Evolutionary conservation across 208 protist species (phyloP), one percentile per base, ranked within the genome.

Genomic region (Borovskyia barvae): DNA sequence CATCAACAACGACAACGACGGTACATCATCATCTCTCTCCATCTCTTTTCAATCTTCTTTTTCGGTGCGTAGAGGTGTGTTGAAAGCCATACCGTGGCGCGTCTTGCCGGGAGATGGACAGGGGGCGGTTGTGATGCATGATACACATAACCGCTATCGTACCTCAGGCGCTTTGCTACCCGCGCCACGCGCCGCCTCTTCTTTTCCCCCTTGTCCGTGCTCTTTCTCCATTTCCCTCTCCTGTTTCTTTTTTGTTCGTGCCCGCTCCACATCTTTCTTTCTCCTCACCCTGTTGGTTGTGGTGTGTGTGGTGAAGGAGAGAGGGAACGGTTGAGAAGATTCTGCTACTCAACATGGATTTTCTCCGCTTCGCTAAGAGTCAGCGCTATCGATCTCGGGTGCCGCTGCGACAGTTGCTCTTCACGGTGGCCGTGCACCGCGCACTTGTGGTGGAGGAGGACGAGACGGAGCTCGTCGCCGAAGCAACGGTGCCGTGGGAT

Each of bases 381-480:
- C 75, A 92, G 51, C 71, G 82, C 36, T 92, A 92, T 42, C 59
- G 47, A 35, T 75, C 67, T 0, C 48, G 50, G 14, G 49, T 83
- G n/a, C 81, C 85, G 20, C 69, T 92, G 12, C 53, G 46, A 7
- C 32, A 74, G 46, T 54, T 92, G 17, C 60, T 60, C 7, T 88
- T 92, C 49, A 60, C 63, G 29, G 76, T 89, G n/a, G 72, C 63
- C 22, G 65, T 92, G 3, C 78, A 71, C 55, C 78, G 85, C 15
- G 81, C 85, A 8, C 66, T 76, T 7, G 55, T 92, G 2, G 80
- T 89, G 30, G 85, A 89, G 56, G 85, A 89, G 53, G 47, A 84
- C 3, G 52, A 72, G 15, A 39, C 29, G 17, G 85, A 92, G 53
- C 17, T 75, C 55, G 43, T 89, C 17, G 77, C 68, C 24, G 65